phyloP scores from a whole-genome alignment of 768 basidiomycete species.

The Dioszegia aurantiaca region DNA sequence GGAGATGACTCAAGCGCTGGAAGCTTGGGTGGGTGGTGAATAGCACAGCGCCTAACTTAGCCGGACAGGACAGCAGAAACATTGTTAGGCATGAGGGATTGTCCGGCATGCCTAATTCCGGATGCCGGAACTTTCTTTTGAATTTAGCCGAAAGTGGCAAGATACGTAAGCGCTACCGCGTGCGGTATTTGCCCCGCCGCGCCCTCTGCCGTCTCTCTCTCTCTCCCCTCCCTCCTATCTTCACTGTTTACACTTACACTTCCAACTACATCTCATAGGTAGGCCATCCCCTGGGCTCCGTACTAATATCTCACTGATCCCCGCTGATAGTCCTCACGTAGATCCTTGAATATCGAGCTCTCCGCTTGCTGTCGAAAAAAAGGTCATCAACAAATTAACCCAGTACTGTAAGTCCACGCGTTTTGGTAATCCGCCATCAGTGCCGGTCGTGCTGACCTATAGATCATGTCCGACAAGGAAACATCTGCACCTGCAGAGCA shows the following conservation, averaged over 20 bases:
- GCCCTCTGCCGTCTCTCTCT: too few species aligned
- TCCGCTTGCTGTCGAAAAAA: background rate
- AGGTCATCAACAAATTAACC: slow-evolving; percentile 3
- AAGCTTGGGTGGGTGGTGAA: too few species aligned
- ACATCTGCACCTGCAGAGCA: background rate
- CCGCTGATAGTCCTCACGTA: background rate
- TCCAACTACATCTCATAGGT: background rate
- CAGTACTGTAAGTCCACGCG: background rate
- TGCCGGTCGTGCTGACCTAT: background rate
- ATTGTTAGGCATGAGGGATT: too few species aligned
- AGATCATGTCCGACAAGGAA: slow-evolving; percentile 3
- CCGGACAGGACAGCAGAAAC: too few species aligned
- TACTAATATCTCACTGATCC: slow-evolving; percentile 1
- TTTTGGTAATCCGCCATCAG: background rate
- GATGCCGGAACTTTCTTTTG: background rate
- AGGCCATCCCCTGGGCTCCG: background rate
- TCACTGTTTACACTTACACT: background rate
- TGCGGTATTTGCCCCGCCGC: slow-evolving; percentile 9
- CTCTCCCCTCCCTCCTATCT: slow-evolving; percentile 2
- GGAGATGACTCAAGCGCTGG: too few species aligned
- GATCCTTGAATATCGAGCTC: background rate
- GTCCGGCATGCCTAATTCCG: background rate
- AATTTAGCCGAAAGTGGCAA: background rate
- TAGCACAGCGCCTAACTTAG: too few species aligned
- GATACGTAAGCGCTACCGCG: slow-evolving; percentile 1